These are phyloP conservation scores for Pyrus communis DNA, from an alignment of 306 rosid species.

Conservation along the genomic window DNA sequence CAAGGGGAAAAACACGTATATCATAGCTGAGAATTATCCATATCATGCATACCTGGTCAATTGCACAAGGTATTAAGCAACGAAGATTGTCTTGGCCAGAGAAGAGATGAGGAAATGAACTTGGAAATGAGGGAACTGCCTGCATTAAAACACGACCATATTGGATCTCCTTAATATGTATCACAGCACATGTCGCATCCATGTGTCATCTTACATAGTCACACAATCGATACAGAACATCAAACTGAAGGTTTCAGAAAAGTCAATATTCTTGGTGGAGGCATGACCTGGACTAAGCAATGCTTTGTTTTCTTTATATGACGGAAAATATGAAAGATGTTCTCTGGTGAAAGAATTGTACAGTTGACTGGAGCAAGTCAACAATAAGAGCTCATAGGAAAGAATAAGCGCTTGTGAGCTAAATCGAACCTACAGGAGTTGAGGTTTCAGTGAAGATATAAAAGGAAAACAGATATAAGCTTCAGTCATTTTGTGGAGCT, in stretches of 20 bases:
- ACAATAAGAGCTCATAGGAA: background rate
- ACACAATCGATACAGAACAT: background rate
- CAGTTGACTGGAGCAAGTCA: background rate
- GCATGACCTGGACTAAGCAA: background rate
- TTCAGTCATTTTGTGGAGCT: background rate
- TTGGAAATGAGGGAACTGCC: constrained; percentile 98
- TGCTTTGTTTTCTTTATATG: background rate
- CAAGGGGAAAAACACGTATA: background rate
- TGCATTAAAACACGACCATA: constrained; percentile 34
- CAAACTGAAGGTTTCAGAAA: background rate
- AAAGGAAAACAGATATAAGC: background rate
- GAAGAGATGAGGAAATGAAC: constrained; percentile 93
- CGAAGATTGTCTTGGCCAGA: constrained; percentile 62
- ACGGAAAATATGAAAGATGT: background rate
- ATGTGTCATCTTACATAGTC: background rate
- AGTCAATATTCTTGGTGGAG: background rate
- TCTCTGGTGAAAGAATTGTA: background rate
- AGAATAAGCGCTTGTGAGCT: background rate
- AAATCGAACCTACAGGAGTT: background rate
- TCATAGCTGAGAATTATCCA: background rate
- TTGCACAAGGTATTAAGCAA: constrained; percentile 95
- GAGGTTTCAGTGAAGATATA: background rate
- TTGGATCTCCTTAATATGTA: constrained; percentile 18
- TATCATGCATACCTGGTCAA: constrained; percentile 67
- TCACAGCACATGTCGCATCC: background rate